phyloP scores from a whole-genome alignment of 139 green algal species.

The Diplosphaera chodatii region DNA sequence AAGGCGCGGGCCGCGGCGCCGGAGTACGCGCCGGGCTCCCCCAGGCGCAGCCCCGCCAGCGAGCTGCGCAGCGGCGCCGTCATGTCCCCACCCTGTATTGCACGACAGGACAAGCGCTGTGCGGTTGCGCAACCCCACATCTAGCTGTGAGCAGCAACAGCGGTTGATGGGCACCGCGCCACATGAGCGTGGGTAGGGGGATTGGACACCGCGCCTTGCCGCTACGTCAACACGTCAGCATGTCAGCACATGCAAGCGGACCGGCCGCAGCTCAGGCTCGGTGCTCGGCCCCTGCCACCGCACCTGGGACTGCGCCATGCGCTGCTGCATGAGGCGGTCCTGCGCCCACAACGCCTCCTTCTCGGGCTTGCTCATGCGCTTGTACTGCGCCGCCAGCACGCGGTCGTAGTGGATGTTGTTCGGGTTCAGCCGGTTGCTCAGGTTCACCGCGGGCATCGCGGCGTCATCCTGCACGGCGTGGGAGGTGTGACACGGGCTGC shows the following conservation, averaged over 20 bases:
- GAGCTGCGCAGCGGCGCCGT: neutral
- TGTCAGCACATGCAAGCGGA: too few species aligned
- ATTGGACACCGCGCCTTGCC: too few species aligned
- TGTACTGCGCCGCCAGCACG: slow-evolving; percentile 59
- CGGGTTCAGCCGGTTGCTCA: slow-evolving; percentile 74
- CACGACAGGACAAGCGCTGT: neutral
- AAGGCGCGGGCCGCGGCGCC: neutral
- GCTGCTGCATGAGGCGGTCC: slow-evolving; percentile 24
- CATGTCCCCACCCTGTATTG: neutral
- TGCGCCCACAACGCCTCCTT: slow-evolving; percentile 68
- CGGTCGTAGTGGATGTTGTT: slow-evolving; percentile 73
- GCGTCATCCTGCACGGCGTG: neutral
- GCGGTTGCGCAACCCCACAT: too few species aligned
- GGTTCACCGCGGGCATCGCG: slow-evolving; percentile 40
- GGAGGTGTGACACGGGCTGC: too few species aligned
- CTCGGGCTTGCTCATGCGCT: slow-evolving; percentile 69
- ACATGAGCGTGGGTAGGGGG: too few species aligned
- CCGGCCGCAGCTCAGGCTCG: too few species aligned
- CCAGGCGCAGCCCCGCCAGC: neutral
- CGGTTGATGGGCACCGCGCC: too few species aligned
- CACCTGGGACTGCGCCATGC: neutral
- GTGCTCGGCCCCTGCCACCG: too few species aligned
- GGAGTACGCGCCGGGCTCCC: neutral
- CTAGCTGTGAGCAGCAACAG: too few species aligned
- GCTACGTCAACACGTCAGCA: too few species aligned